A percentile compares a stretch with the other conserved stretches of the same genome.
phyloP scores from a whole-genome alignment of 495 filamentous ascomycete species.

The Aspergillus funiculosus region DNA sequence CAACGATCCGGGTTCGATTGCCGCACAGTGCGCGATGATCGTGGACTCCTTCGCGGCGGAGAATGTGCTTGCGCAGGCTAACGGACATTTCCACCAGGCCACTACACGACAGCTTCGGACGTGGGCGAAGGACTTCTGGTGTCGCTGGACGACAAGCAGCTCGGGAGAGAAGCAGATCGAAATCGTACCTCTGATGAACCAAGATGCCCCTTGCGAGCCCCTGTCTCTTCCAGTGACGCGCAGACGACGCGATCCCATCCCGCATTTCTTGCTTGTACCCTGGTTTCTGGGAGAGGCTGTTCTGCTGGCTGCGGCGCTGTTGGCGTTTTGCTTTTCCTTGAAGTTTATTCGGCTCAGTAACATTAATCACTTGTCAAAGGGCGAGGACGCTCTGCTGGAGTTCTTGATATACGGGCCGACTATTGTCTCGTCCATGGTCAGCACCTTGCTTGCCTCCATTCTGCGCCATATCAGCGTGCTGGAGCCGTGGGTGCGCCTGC shows the following conservation, averaged over 20 bases:
- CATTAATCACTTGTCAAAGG: constrained; percentile 7
- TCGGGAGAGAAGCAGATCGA: constrained; percentile 9
- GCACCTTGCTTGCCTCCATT: constrained; percentile 19
- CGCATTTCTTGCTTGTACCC: constrained; percentile 24
- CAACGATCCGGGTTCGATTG: constrained; percentile 10
- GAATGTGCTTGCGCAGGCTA: constrained; percentile 2
- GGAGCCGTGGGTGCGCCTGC: constrained; percentile 23
- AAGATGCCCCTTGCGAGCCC: not conserved
- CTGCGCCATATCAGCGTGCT: constrained; percentile 20
- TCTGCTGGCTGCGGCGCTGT: constrained; percentile 11
- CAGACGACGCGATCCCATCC: constrained; percentile 13
- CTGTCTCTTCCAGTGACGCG: not conserved
- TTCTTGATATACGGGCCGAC: constrained; percentile 22
- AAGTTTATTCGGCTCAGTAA: constrained; percentile 12
- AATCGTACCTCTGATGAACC: constrained; percentile 10
- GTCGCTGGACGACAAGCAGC: constrained; percentile 14
- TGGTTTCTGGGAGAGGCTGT: constrained; percentile 22
- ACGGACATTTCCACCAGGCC: constrained; percentile 9
- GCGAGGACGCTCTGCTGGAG: constrained; percentile 3
- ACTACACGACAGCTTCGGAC: constrained; percentile 21
- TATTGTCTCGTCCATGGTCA: constrained; percentile 23
- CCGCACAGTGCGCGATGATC: constrained; percentile 20
- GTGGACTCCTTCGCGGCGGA: constrained; percentile 10
- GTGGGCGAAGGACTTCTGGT: constrained; percentile 17
- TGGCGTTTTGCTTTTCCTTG: constrained; percentile 14